These are phyloP conservation scores for Ophiostoma montium DNA, from an alignment of 2,329 filamentous ascomycete genomes.

Conservation along the genomic window DNA sequence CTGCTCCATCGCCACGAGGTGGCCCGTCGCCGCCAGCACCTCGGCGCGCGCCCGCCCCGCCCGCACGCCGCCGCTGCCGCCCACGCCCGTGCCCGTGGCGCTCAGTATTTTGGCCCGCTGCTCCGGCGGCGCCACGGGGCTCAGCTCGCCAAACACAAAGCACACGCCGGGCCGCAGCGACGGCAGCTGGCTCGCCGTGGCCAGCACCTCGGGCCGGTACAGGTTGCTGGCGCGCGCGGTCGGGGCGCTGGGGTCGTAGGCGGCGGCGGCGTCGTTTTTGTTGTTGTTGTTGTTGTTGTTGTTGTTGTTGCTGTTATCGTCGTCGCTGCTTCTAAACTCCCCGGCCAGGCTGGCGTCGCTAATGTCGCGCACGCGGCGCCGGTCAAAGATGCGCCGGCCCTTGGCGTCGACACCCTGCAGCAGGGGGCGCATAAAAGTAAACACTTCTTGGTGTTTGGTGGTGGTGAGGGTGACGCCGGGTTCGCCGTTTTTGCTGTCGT, in stretches of 20 bases:
- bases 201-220: conserved; percentile 51
- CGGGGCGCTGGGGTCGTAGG: conserved; percentile 7
- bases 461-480: conserved; percentile 53
- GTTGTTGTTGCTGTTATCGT: background rate
- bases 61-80: conserved; percentile 51
- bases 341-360: conserved; percentile 22
- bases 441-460: conserved; percentile 77
- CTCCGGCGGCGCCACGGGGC: conserved; percentile 37
- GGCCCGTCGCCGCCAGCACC: conserved; percentile 51
- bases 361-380: conserved; percentile 30
- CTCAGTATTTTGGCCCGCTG: conserved; percentile 44
- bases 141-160: conserved; percentile 53
- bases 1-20: conserved; percentile 74
- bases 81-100: conserved; percentile 48
- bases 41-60: conserved; percentile 54
- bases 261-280: no score
- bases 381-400: conserved; percentile 26
- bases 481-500: conserved; percentile 20
- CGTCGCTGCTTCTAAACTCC: background rate
- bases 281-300: background rate
- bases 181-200: conserved; percentile 42
- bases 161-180: conserved; percentile 49
- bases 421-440: conserved; percentile 56
- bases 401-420: conserved; percentile 28
- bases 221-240: conserved; percentile 34